Conservation (phyloP, 306 rosid species). For the Betula pendula region DNA sequence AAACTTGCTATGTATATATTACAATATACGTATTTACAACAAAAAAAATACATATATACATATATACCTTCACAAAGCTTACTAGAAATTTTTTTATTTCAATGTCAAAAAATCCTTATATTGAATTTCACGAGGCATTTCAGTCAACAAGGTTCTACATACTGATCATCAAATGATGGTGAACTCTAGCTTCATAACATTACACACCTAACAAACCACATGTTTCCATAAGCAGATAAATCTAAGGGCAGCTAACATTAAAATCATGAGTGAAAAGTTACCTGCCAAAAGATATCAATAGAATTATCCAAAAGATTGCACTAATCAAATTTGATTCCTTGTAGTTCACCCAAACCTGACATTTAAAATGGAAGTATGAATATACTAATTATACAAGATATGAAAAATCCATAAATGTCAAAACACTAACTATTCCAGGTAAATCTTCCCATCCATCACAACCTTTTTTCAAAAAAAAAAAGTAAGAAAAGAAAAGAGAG, state of each 20-base stretch:
- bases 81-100: background rate
- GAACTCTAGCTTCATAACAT: constrained; percentile 1
- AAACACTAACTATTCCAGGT: background rate
- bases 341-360: constrained; percentile 85
- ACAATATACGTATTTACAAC: background rate
- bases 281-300: constrained; percentile 81
- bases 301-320: constrained; percentile 62
- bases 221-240: constrained; percentile 15
- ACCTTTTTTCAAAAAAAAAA: background rate
- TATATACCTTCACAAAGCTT: background rate
- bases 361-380: constrained; percentile 22
- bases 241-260: background rate
- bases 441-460: background rate
- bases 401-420: constrained; percentile 11
- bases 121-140: background rate
- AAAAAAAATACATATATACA: background rate
- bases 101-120: background rate
- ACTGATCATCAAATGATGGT: constrained; percentile 2
- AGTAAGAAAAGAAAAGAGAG: background rate
- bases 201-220: constrained; percentile 4
- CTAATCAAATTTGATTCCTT: constrained; percentile 66
- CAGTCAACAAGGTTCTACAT: background rate
- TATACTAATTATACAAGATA: constrained; percentile 6
- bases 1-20: background rate
- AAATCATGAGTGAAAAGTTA: constrained; percentile 33